Base-by-base conservation (phyloP, 495 filamentous ascomycete genomes). In the Neurospora tetraspora region DNA sequence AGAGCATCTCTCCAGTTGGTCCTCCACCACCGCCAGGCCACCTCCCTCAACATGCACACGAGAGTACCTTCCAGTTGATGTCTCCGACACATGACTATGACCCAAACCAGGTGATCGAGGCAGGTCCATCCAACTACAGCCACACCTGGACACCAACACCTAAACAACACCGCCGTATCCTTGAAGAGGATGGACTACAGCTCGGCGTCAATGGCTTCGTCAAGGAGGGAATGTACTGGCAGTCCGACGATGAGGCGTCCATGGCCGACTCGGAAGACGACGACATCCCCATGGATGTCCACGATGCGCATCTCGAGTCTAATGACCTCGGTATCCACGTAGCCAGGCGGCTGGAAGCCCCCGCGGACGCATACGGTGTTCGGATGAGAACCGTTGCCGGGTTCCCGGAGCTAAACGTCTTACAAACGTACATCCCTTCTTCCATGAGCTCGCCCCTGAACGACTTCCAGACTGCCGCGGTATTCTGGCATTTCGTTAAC, bases 401-500 rank as follows among this genome's bases (percentile, higher is more conserved):
- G 38, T 76, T 81, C 75, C 76, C 76, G 16, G 72, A 80, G 34
- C 74, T 82, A 1, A 91, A 92, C 71, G 85, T 94, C n/a, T 87
- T 99, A 11, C 89, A 91, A 12, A 88, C 87, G 1, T 98, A 99
- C 75, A 85, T 85, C 18, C 91, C 94, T 5, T 89, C 92, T 5
- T 86, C 90, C 34, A 84, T 87, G 23, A 93, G 91, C 4, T 94
- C 93, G 40, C 96, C 94, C 6, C 82, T 98, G 34, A 92, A 90
- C 76, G 94, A 98, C 77, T 86, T 89, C 3, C 89, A 90, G 71
- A 96, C 93, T 1, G 94, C 94, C 11, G 88, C 91, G 39, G 89
- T 98, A 18, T 99, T 98, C 79, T 91, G 91, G 78, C 94, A 98
- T 82, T 99, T 98, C 80, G 89, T 98, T 36, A 91, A 93, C 76